These are phyloP conservation scores for Volvox africanus DNA, from an alignment of 139 green algal species.

Conservation along the genomic window DNA sequence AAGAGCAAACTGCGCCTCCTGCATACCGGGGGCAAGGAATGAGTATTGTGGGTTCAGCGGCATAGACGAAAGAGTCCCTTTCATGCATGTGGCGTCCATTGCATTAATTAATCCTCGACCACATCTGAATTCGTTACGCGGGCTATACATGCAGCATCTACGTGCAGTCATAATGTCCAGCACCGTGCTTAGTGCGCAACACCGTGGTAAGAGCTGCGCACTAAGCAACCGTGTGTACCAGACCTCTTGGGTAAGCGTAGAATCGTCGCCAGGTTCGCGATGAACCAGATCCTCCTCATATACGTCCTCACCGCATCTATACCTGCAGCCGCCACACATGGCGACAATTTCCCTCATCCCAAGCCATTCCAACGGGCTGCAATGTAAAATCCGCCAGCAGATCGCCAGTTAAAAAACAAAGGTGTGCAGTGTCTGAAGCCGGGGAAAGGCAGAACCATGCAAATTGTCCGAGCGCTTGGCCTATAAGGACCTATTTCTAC, in stretches of 20 bases:
- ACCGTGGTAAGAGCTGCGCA: background rate
- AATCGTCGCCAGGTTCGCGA: constrained; percentile 68
- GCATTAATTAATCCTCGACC: background rate
- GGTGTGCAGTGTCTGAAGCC: too few species aligned
- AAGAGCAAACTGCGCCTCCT: constrained; percentile 61
- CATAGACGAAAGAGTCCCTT: background rate
- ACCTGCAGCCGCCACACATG: constrained; percentile 49
- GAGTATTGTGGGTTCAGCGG: background rate
- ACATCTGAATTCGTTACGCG: background rate
- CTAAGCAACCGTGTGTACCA: background rate
- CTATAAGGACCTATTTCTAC: too few species aligned
- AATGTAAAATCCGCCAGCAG: too few species aligned
- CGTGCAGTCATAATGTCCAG: background rate
- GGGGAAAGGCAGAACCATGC: too few species aligned
- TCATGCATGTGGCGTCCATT: background rate
- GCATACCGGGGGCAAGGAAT: background rate
- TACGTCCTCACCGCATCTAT: constrained; percentile 71
- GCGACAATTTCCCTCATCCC: too few species aligned
- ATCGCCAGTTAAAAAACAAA: too few species aligned
- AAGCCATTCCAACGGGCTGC: too few species aligned
- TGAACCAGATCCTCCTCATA: constrained; percentile 86
- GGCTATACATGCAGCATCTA: background rate
- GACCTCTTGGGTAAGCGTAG: constrained; percentile 59
- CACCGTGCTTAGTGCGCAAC: background rate
- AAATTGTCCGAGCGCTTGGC: too few species aligned